Evolutionary conservation across 345 rosid genomes (phyloP).

Genomic region (Citrus inodora): DNA sequence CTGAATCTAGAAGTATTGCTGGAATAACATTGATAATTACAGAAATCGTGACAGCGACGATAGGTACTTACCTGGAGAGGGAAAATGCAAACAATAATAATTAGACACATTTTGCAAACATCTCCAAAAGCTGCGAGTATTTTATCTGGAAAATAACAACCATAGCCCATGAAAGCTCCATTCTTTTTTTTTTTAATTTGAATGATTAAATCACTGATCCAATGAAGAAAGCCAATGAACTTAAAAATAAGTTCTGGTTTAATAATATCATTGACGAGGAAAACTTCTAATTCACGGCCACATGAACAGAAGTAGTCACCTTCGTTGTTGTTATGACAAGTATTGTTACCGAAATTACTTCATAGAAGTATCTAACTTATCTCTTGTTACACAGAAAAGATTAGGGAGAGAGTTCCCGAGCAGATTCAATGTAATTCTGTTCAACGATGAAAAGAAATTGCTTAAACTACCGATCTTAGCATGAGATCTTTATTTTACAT

Average conservation of each 20-base stretch:
- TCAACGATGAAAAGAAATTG: neutral
- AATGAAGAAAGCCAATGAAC: neutral
- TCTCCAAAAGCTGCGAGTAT: neutral
- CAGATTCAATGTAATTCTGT: neutral
- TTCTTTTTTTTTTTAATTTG: neutral
- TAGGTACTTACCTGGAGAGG: neutral
- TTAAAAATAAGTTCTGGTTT: neutral
- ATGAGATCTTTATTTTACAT: neutral
- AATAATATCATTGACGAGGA: neutral
- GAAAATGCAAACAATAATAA: neutral
- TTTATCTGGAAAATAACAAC: neutral
- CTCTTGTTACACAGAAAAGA: neutral
- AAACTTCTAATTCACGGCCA: neutral
- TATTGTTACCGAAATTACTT: too few relatives aligned
- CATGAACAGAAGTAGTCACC: neutral
- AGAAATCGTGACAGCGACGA: neutral
- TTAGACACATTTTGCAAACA: neutral
- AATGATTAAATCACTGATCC: neutral
- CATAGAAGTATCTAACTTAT: neutral
- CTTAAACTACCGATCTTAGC: neutral
- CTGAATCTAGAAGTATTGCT: slow-evolving; percentile 11
- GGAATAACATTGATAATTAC: neutral
- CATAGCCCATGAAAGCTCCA: neutral
- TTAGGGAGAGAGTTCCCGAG: neutral
- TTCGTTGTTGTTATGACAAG: neutral